phyloP scores from a whole-genome alignment of 2,329 filamentous ascomycete species.

The Fusarium buxicola region DNA sequence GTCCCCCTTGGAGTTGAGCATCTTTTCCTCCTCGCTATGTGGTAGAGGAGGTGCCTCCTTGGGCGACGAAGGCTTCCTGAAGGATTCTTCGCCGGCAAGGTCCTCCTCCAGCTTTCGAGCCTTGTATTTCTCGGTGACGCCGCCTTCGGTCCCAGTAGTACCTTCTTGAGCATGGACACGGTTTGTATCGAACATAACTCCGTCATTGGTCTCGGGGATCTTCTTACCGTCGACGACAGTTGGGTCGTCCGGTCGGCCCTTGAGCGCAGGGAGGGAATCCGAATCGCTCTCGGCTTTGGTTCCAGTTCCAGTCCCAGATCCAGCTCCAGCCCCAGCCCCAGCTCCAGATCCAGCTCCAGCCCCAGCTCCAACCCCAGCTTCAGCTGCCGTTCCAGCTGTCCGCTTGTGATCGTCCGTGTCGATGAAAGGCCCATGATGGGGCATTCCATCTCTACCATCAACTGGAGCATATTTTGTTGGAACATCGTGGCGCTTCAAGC shows the following conservation, averaged over 20 bases:
- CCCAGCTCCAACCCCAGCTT: constrained; percentile 11
- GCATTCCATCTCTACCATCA: constrained; percentile 93
- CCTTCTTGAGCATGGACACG: constrained; percentile 82
- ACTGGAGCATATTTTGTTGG: constrained; percentile 83
- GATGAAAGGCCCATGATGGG: constrained; percentile 86
- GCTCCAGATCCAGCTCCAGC: constrained; percentile 10
- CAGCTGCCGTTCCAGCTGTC: constrained; percentile 39
- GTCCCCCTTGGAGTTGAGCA: constrained; percentile 56
- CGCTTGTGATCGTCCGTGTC: constrained; percentile 59
- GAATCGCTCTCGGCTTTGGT: constrained; percentile 47
- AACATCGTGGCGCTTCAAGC: constrained; percentile 52
- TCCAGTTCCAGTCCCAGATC: constrained; percentile 16
- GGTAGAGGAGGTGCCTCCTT: constrained; percentile 87
- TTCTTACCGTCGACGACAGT: constrained; percentile 69
- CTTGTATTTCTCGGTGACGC: constrained; percentile 89
- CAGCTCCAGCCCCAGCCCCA: constrained; percentile 4
- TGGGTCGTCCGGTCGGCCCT: constrained; percentile 63
- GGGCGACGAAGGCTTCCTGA: constrained; percentile 83
- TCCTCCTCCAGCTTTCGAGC: constrained; percentile 75
- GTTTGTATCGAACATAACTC: constrained; percentile 93
- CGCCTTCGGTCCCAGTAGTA: constrained; percentile 88
- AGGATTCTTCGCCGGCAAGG: constrained; percentile 71
- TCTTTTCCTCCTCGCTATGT: constrained; percentile 81
- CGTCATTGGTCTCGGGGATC: constrained; percentile 75
- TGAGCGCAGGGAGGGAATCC: constrained; percentile 57